Percentiles rank a stretch among this genome's conserved stretches.
Conservation (phyloP, 78 protist species). For the Dictyostelium discoideum region dicty_2.7 NC_007089.4:162001-162500, state of each 20-base stretch:
- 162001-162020: no score
- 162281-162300: neutral
- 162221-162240: neutral
- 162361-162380: conserved; percentile 18
- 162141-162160: conserved; percentile 50
- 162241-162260: neutral
- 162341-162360: neutral
- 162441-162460: neutral
- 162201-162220: conserved; percentile 59
- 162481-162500: neutral
- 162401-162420: neutral
- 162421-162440: neutral
- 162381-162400: neutral
- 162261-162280: neutral
- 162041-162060: neutral
- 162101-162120: neutral
- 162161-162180: conserved; percentile 47
- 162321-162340: conserved; percentile 1
- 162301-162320: neutral
- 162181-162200: conserved; percentile 29
- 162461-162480: neutral
- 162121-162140: conserved; percentile 74
- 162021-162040: no score
- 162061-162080: neutral
- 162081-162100: neutral